Conservation (phyloP, 768 basidiomycete genomes). For the Sarcodon aspratus region DNA sequence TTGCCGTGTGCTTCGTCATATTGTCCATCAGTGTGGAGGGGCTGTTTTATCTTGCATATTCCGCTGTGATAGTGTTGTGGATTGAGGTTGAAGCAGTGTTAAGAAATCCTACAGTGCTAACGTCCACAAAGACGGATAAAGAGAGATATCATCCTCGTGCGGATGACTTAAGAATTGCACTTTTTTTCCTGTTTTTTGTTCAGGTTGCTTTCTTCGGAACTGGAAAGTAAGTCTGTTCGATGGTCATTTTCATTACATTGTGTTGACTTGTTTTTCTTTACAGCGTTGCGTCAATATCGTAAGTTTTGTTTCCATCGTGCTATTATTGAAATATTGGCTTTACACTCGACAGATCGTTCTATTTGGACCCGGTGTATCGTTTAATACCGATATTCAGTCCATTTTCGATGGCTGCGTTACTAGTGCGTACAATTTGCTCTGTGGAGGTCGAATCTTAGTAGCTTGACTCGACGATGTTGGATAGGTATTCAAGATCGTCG, state of each 20-base stretch:
- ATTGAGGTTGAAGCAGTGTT: conserved; percentile 43
- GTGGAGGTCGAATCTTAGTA: background rate
- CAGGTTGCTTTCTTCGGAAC: conserved; percentile 83
- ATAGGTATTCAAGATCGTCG: conserved; percentile 74
- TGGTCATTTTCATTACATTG: background rate
- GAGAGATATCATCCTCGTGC: conserved; percentile 13
- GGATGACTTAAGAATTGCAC: conserved; percentile 60
- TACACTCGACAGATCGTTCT: conserved; percentile 47
- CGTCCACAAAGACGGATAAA: background rate
- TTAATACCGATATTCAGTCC: conserved; percentile 80
- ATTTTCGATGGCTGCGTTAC: conserved; percentile 66
- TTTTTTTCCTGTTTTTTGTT: conserved; percentile 81
- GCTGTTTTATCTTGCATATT: conserved; percentile 67
- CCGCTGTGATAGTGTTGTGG: conserved; percentile 54
- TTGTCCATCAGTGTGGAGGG: conserved; percentile 78
- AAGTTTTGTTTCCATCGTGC: conserved; percentile 13
- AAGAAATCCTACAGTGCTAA: conserved; percentile 1
- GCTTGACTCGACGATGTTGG: background rate
- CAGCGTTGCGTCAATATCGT: conserved; percentile 81
- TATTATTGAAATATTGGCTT: background rate
- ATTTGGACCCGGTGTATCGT: conserved; percentile 80
- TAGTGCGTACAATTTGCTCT: conserved; percentile 29
- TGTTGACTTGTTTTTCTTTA: conserved; percentile 1
- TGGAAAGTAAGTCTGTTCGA: conserved; percentile 30
- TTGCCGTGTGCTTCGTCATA: conserved; percentile 66